Base-by-base conservation (phyloP, 2,329 filamentous ascomycete genomes). In the Seiridium unicorne region DNA sequence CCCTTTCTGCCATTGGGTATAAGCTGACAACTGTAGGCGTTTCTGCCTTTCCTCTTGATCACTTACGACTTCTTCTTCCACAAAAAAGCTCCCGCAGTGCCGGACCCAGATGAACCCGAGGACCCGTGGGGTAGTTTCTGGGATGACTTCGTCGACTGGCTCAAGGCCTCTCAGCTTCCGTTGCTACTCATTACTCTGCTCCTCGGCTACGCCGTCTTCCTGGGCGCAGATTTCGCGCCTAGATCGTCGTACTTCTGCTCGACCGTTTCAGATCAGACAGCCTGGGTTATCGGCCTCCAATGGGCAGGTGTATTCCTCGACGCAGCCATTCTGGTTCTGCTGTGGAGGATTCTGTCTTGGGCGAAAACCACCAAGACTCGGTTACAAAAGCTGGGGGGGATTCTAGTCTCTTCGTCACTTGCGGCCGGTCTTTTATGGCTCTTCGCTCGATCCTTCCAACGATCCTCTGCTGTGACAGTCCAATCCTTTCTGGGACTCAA, bases 211-310 rank as follows among this genome's bases (percentile, higher is more conserved):
- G 80, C 81, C 3, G 75, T 78, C 3, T 82, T 75, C 59, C 66
- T 77, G 2, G 71, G 77, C 13, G 65, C 75, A 2, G 71, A 73
- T 11, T 74, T 76, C n/a, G 71, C 72, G 3, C 66, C 69, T 18
- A 71, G 66, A n/a, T 84, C 83, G 10, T 83, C 80, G 0, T 84
- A 80, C 60, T 77, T 84, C 59, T 86, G 84, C 65, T 80, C 82
- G 18, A 63, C 73, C 4, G 64, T 73, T 3, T 62, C 75, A 11
- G 81, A 84, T 58, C 76, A 71, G 55, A 69, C 69, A 3, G 65
- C 69, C 4, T 68, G 68, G 18, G 70, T 78, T 1, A 63, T 79
- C 0, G 62, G 73, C n/a, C 64, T 80, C 5, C 83, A 85, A 62
- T 72, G 76, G 53, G 18, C 75, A 1, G 79, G 80, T 0, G 67